Evolutionary conservation across 179 eudicot species (phyloP), one percentile per base, ranked within the genome.

Genomic region (Sideroxylon spinosum): DNA sequence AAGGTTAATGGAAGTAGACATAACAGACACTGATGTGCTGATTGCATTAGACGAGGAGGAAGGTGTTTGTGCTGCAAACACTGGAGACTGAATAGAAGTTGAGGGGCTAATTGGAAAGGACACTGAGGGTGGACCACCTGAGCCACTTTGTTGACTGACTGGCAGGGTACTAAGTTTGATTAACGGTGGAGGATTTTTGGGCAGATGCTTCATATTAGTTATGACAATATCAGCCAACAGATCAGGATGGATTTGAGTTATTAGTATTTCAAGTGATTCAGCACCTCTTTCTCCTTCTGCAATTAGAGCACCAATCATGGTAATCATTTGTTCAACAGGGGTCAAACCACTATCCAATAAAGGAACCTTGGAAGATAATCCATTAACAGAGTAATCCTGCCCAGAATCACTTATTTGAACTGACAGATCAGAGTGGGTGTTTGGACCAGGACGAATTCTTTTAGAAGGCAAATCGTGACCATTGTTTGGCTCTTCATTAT

Each of bases 201-300:
- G 98, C 90, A 96, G 86, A 84, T 96, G 96, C 83, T 85, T 94
- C 99, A 96, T 94, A 79, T 91, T 96, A 44, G 92, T 86, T 60
- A 94, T 89, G 79, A 96, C 98, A 72, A 96, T 96, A 86, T 96
- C 99, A 81, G 99, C 98, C 65, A 96, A 85, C 76, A 96, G 70
- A 85, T 96, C 99, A 62, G 98, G 91, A 73, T 88, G 99, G 61
- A 94, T 90, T 79, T 89, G 84, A 77, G 94, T 86, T 70, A 94
- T 86, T 63, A 96, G 85, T 80, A 94, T 82, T 81, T 96, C 94
- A 79, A 96, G 89, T 55, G 97, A 92, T 74, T 94, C 90, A 49
- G 92, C 90, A 70, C 94, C 99, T 82, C 97, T 90, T 79, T 96
- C 99, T 52, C 99, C 99, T 90, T 96, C 98, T 56, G 96, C 97